Conservation (phyloP, 192 early-diverging fungal species). For the Gryganskiella cystojenkinii region DNA sequence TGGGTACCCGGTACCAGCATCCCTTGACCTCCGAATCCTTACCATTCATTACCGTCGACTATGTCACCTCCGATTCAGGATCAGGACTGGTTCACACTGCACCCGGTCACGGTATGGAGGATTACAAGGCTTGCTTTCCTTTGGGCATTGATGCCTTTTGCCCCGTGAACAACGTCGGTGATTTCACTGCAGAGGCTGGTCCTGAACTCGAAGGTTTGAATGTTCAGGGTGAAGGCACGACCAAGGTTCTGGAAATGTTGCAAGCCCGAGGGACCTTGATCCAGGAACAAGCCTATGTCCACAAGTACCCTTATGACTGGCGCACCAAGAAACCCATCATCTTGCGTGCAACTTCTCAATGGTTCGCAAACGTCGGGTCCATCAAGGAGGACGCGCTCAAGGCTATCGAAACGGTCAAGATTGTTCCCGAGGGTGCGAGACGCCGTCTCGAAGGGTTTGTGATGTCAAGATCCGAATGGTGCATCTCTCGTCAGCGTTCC, state of each 20-base stretch:
- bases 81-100: slow-evolving; percentile 84
- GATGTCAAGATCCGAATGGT: slow-evolving; percentile 80
- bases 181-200: slow-evolving; percentile 74
- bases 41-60: slow-evolving; percentile 69
- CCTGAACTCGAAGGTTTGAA: slow-evolving; percentile 66
- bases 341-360: slow-evolving; percentile 82
- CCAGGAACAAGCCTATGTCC: slow-evolving; percentile 62
- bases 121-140: slow-evolving; percentile 72
- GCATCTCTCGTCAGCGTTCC: slow-evolving; percentile 83
- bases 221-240: slow-evolving; percentile 69
- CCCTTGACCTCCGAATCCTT: slow-evolving; percentile 57
- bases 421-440: slow-evolving; percentile 66
- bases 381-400: slow-evolving; percentile 70
- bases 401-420: slow-evolving; percentile 62
- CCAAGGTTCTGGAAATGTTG: slow-evolving; percentile 66
- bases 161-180: slow-evolving; percentile 78
- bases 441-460: slow-evolving; percentile 73
- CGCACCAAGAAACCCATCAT: slow-evolving; percentile 85
- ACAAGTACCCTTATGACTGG: slow-evolving; percentile 91
- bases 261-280: slow-evolving; percentile 52
- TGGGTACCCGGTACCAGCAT: slow-evolving; percentile 67
- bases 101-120: slow-evolving; percentile 86
- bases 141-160: slow-evolving; percentile 70
- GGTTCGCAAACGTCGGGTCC: slow-evolving; percentile 80
- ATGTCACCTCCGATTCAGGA: slow-evolving; percentile 79